Conservation (phyloP, 2,329 filamentous ascomycete species). For the Akanthomyces uredinophilus region DNA sequence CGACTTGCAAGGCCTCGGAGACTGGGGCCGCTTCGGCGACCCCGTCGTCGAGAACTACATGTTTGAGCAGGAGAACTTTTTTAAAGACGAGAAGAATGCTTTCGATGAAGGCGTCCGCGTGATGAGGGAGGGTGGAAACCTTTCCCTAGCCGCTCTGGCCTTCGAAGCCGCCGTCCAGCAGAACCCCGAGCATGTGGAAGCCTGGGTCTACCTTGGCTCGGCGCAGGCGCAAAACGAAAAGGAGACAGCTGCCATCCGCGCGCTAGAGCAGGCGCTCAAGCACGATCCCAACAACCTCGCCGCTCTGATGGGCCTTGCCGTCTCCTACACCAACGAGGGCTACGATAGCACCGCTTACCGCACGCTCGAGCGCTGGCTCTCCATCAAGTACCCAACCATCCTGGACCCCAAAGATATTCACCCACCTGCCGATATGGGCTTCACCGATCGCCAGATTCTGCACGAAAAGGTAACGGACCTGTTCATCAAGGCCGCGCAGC, state of each 20-base stretch:
- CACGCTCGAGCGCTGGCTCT: conserved; percentile 92
- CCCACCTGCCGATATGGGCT: conserved; percentile 76
- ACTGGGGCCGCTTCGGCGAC: conserved; percentile 63
- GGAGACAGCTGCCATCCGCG: conserved; percentile 90
- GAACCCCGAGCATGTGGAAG: conserved; percentile 79
- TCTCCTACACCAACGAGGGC: conserved; percentile 97
- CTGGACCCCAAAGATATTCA: conserved; percentile 68
- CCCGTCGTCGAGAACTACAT: conserved; percentile 83
- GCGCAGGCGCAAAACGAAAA: conserved; percentile 98
- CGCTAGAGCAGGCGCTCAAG: conserved; percentile 84
- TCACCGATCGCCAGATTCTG: conserved; percentile 84
- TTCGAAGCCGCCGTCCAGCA: conserved; percentile 96
- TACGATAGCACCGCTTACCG: conserved; percentile 97
- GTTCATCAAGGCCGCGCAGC: conserved; percentile 87
- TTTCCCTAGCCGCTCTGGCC: conserved; percentile 86
- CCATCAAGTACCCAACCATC: conserved; percentile 86
- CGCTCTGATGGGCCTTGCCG: conserved; percentile 89
- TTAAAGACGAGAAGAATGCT: conserved; percentile 72
- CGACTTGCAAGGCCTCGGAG: conserved; percentile 59
- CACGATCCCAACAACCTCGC: conserved; percentile 81
- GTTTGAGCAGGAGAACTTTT: conserved; percentile 92
- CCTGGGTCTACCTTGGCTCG: conserved; percentile 87
- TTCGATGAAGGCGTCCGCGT: conserved; percentile 93
- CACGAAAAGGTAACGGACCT: conserved; percentile 86
- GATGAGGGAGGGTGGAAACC: conserved; percentile 87